A percentile compares a stretch with the other conserved stretches of the same genome.
Conservation (phyloP, 2,329 filamentous ascomycete species). For the Epichloe festucae region DNA sequence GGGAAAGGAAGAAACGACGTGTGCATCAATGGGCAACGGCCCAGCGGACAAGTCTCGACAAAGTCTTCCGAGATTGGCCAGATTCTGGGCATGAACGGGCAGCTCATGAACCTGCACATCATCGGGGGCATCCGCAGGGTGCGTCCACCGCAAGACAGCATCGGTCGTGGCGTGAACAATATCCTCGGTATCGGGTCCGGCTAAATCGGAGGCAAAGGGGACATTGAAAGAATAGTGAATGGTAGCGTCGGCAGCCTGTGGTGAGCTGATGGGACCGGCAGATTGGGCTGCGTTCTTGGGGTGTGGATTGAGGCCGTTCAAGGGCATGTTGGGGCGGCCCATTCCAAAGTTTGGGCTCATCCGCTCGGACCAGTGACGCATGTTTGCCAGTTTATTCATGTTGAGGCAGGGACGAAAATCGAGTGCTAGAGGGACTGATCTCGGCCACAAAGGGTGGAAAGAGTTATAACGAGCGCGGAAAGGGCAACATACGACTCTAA, state of each 20-base stretch:
- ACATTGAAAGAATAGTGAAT: constrained; percentile 97
- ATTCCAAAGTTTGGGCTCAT: constrained; percentile 57
- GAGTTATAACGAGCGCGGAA: neutral
- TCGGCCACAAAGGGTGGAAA: constrained; percentile 3
- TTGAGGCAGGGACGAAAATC: constrained; percentile 19
- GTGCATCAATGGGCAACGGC: constrained; percentile 62
- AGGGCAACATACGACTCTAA: constrained; percentile 2
- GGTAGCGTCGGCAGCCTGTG: constrained; percentile 58
- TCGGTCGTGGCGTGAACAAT: constrained; percentile 84
- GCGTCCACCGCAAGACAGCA: constrained; percentile 84
- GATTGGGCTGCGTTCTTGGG: constrained; percentile 41
- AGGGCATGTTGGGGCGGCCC: constrained; percentile 45
- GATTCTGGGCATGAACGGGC: constrained; percentile 81
- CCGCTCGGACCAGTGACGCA: constrained; percentile 60
- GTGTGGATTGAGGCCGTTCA: constrained; percentile 42
- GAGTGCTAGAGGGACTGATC: neutral
- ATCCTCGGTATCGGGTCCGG: constrained; percentile 86
- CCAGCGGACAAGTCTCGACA: constrained; percentile 71
- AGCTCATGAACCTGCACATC: constrained; percentile 76
- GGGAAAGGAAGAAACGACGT: constrained; percentile 70
- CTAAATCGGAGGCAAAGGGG: constrained; percentile 83
- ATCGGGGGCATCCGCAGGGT: constrained; percentile 75
- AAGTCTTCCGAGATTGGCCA: constrained; percentile 63
- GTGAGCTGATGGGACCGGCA: constrained; percentile 47
- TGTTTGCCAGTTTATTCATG: constrained; percentile 61